Evolutionary conservation across 495 filamentous ascomycete genomes (phyloP).

Genomic region (Cercophora samala): DNA sequence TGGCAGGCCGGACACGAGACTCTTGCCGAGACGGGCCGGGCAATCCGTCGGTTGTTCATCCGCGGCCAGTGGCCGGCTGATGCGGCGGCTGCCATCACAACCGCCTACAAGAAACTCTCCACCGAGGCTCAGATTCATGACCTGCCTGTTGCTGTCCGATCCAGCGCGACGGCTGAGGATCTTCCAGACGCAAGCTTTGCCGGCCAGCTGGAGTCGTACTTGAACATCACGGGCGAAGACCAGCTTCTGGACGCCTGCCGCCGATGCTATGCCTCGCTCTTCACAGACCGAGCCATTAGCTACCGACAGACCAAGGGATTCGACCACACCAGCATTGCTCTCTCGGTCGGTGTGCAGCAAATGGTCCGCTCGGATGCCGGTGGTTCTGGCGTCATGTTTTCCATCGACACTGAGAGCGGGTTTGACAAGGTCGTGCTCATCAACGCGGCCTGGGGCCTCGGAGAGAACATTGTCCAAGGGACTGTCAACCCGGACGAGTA

Average conservation of each 20-base stretch:
- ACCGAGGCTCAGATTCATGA: slow-evolving; percentile 11
- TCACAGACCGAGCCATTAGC: slow-evolving; percentile 37
- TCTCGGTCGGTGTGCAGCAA: slow-evolving; percentile 37
- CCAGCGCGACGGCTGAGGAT: slow-evolving; percentile 40
- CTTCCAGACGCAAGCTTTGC: slow-evolving; percentile 40
- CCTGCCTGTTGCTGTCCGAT: slow-evolving; percentile 38
- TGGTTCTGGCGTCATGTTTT: slow-evolving; percentile 41
- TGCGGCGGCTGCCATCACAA: slow-evolving; percentile 20
- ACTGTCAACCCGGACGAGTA: slow-evolving; percentile 41
- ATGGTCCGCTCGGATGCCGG: slow-evolving; percentile 39
- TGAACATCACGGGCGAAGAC: slow-evolving; percentile 29
- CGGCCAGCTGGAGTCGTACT: slow-evolving; percentile 36
- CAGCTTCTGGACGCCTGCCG: slow-evolving; percentile 32
- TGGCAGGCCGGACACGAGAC: slow-evolving; percentile 19
- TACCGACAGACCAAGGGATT: slow-evolving; percentile 39
- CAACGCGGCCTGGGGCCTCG: slow-evolving; percentile 40
- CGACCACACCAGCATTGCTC: slow-evolving; percentile 33
- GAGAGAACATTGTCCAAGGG: slow-evolving; percentile 40
- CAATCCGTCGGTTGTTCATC: slow-evolving; percentile 22
- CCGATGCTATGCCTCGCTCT: slow-evolving; percentile 38
- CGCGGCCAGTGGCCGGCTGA: slow-evolving; percentile 24
- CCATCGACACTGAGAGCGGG: slow-evolving; percentile 38
- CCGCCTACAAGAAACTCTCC: slow-evolving; percentile 20
- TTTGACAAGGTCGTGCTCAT: slow-evolving; percentile 39
- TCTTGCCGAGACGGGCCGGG: slow-evolving; percentile 23